phyloP scores from a whole-genome alignment of 1,284 basidiomycete genomes.

The Puccinia triticina region DNA sequence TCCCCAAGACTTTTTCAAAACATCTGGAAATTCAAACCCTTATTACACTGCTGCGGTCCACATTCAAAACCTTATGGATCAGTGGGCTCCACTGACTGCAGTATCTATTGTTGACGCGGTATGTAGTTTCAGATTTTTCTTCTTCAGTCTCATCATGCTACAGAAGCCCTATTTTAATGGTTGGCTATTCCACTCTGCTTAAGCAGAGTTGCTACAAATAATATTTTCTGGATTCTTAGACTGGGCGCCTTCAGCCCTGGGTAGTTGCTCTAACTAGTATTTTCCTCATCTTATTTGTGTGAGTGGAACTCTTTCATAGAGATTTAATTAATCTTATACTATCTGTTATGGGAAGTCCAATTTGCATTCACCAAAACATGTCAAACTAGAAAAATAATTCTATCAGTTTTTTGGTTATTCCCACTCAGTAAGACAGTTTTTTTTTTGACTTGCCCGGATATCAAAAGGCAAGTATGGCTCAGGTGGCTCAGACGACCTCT shows the following conservation, averaged over 20 bases:
- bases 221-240: neutral
- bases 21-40: constrained; percentile 26
- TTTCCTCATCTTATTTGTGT: constrained; percentile 29
- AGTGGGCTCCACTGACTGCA: constrained; percentile 21
- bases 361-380: neutral
- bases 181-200: neutral
- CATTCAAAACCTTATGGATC: constrained; percentile 2
- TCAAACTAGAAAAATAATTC: constrained; percentile 14
- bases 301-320: neutral
- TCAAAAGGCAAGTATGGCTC: constrained; percentile 17
- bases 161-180: neutral
- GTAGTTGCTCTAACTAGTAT: constrained; percentile 8
- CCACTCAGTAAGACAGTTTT: constrained; percentile 22
- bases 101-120: constrained; percentile 38
- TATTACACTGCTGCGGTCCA: constrained; percentile 1
- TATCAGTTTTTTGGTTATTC: constrained; percentile 26
- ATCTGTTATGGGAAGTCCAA: neutral
- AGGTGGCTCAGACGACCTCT: too few relatives aligned
- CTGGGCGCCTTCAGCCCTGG: neutral
- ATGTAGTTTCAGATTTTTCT: constrained; percentile 12
- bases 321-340: neutral
- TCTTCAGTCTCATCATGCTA: neutral
- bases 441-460: constrained; percentile 19
- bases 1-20: neutral
- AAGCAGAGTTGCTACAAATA: neutral